A percentile compares a stretch with the other conserved stretches of the same genome.
Conservation (phyloP, 2,329 filamentous ascomycete species). For the Cladophialophora psammophila region DNA sequence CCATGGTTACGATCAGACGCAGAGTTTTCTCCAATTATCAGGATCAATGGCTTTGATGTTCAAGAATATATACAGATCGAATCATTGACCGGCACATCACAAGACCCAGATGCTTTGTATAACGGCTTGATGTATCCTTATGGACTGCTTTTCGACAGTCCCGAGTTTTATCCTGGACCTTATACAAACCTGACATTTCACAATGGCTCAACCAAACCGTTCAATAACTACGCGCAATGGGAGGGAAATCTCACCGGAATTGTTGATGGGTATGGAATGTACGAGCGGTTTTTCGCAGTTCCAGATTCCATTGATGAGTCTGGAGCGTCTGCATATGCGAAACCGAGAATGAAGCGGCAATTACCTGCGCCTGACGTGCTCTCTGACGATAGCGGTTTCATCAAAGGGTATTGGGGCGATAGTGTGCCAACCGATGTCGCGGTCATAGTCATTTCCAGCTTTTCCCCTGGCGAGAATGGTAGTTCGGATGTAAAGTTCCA, state of each 20-base stretch:
- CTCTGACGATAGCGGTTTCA: neutral
- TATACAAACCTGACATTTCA: constrained; percentile 2
- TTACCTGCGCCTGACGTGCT: neutral
- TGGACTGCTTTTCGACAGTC: neutral
- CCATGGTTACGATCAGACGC: neutral
- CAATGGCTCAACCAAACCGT: neutral
- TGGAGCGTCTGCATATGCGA: neutral
- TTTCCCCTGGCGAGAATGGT: neutral
- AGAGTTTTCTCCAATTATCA: neutral
- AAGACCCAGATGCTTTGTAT: constrained; percentile 13
- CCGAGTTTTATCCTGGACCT: constrained; percentile 3
- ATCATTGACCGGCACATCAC: constrained; percentile 10
- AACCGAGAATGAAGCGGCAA: neutral
- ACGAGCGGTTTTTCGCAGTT: neutral
- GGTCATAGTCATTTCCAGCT: neutral
- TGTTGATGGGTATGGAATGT: neutral
- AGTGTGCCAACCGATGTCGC: neutral
- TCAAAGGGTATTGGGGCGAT: neutral
- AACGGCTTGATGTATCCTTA: constrained; percentile 8
- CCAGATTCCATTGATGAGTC: neutral
- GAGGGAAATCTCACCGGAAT: neutral
- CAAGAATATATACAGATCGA: constrained; percentile 2
- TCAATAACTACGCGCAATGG: neutral
- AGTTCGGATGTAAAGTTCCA: neutral
- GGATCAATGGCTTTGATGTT: constrained; percentile 8